phyloP scores from a whole-genome alignment of 305 asterid genomes.

The Solanum hybrid region DNA sequence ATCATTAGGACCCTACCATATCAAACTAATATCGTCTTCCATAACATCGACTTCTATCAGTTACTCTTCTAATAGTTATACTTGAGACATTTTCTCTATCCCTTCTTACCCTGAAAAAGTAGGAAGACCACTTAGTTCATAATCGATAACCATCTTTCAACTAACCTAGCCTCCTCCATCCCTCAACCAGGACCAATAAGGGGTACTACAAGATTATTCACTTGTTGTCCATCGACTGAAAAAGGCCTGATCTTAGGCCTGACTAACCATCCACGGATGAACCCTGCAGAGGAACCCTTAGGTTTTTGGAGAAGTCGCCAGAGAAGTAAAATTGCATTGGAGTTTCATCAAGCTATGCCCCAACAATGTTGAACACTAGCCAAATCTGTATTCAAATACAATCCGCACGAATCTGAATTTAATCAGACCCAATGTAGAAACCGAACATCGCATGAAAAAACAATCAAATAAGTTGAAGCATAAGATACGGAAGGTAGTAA shows the following conservation, averaged over 20 bases:
- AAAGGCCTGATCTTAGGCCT: neutral
- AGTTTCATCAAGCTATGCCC: neutral
- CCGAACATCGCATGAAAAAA: neutral
- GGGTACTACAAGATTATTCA: too few relatives aligned
- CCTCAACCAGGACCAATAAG: too few relatives aligned
- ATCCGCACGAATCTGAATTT: neutral
- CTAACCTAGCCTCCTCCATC: too few relatives aligned
- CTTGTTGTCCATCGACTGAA: too few relatives aligned
- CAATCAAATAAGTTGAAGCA: neutral
- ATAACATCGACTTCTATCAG: too few relatives aligned
- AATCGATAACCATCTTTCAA: too few relatives aligned
- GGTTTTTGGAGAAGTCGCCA: neutral
- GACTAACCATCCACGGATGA: neutral
- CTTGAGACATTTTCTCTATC: too few relatives aligned
- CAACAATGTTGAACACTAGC: neutral
- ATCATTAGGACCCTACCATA: too few relatives aligned
- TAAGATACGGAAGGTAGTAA: neutral
- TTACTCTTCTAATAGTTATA: too few relatives aligned
- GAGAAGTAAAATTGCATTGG: neutral
- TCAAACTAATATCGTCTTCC: too few relatives aligned
- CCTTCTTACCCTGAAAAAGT: too few relatives aligned
- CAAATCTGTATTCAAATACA: neutral
- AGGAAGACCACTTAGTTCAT: too few relatives aligned
- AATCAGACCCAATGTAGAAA: neutral
- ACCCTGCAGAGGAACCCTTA: neutral